phyloP scores from a whole-genome alignment of 192 early-diverging fungal species.

The Chytriomyces sp. region DNA sequence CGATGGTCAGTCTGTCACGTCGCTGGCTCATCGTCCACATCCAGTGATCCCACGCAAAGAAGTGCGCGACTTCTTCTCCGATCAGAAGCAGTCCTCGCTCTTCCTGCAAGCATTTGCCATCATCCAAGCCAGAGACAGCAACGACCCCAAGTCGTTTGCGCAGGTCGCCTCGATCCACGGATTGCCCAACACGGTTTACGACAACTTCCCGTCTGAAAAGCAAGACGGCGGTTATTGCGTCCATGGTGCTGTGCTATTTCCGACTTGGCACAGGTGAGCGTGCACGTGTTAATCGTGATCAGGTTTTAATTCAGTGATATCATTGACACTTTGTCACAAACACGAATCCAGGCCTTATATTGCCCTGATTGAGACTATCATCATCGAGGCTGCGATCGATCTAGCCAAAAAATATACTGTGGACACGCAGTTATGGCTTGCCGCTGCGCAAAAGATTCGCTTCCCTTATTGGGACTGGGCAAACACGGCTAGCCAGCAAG shows the following conservation, averaged over 20 bases:
- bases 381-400: constrained; percentile 7
- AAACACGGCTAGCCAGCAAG: neutral
- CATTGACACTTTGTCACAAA: neutral
- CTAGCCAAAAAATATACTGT: constrained; percentile 13
- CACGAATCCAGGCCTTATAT: constrained; percentile 25
- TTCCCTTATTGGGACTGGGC: constrained; percentile 21
- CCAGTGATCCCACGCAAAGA: neutral
- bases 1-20: neutral
- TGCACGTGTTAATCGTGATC: neutral
- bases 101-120: constrained; percentile 18
- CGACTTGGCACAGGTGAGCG: constrained; percentile 15
- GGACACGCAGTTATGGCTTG: constrained; percentile 15
- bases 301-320: neutral
- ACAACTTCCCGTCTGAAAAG: constrained; percentile 10
- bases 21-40: neutral
- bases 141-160: constrained; percentile 22
- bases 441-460: constrained; percentile 2
- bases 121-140: constrained; percentile 11
- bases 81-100: constrained; percentile 8
- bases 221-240: constrained; percentile 15
- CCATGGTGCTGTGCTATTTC: constrained; percentile 7
- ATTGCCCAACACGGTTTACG: constrained; percentile 13
- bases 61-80: constrained; percentile 4
- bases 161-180: constrained; percentile 20
- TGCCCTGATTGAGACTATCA: constrained; percentile 12